Conservation (phyloP, 1,284 basidiomycete genomes). For the Pterulicium gracile region DNA sequence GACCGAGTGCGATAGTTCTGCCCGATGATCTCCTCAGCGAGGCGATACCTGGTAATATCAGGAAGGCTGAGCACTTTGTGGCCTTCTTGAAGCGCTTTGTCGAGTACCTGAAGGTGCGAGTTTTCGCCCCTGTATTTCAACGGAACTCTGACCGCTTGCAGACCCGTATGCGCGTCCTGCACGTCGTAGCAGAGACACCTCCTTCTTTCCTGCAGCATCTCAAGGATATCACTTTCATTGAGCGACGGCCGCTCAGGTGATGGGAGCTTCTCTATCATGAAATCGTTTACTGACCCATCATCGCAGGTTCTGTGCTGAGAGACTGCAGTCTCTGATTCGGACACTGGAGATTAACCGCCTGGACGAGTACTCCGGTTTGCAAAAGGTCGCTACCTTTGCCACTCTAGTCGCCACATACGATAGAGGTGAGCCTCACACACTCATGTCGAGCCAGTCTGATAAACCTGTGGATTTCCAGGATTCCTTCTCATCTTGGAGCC, state of each 20-base stretch:
- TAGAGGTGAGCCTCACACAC: slow-evolving; percentile 56
- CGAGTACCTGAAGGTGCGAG: slow-evolving; percentile 87
- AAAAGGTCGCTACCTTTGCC: slow-evolving; percentile 95
- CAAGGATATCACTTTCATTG: slow-evolving; percentile 99
- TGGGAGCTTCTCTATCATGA: slow-evolving; percentile 12
- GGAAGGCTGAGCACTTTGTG: slow-evolving; percentile 98
- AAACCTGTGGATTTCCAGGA: slow-evolving; percentile 34
- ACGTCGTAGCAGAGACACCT: slow-evolving; percentile 99
- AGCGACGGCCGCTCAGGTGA: slow-evolving; percentile 86
- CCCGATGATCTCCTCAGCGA: slow-evolving; percentile 93
- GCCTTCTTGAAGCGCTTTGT: slow-evolving; percentile 98
- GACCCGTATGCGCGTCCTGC: slow-evolving; percentile 97
- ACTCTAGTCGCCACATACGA: slow-evolving; percentile 98
- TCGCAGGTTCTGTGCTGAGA: slow-evolving; percentile 88
- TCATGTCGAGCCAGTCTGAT: slow-evolving; percentile 1
- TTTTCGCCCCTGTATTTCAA: slow-evolving; percentile 4
- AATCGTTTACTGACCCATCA: slow-evolving; percentile 7
- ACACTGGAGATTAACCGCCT: slow-evolving; percentile 87
- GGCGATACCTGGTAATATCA: slow-evolving; percentile 95
- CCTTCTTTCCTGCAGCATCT: slow-evolving; percentile 97
- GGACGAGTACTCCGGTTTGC: slow-evolving; percentile 87
- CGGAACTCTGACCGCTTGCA: slow-evolving; percentile 19
- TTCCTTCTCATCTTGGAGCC: slow-evolving; percentile 97
- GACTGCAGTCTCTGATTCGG: slow-evolving; percentile 87
- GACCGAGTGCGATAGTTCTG: slow-evolving; percentile 44